Base-by-base conservation (phyloP, 2,329 filamentous ascomycete genomes). In the Trichoderma atrobrunneum region DNA sequence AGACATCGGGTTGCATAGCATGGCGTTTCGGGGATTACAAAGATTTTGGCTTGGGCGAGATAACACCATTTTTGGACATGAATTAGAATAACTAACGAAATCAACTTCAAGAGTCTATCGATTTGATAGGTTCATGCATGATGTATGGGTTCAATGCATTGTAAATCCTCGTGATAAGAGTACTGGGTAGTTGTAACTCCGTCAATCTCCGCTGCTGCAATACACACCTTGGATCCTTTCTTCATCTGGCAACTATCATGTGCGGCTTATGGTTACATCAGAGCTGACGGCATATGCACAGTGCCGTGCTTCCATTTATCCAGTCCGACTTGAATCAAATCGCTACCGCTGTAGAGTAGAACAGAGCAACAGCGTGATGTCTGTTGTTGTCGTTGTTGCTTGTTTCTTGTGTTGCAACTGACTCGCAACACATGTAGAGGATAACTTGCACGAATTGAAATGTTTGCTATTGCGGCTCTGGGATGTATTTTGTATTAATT, bases 11-110 rank as follows among this genome's bases (percentile, higher is more conserved):
- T 43, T 36, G 57, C 65, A 72, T 70, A 72, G 64, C 57, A 59
- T 30, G 71, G 71, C 71, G 71, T 72, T 72, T 66, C n/a, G 18
- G 30, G 48, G 48, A 56, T 26, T 56, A 32, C 36, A 26, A 48
- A 36, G 30, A 36, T 66, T 66, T 56, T 57, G 21, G 30, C 21
- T 39, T 11, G 28, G 14, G 43, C n/a, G 43, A 48, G 28, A 64
- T 21, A 54, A 12, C 62, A 34, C 16, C n/a, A 14, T 54, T 34
- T 62, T 32, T 32, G 56, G 30, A 21, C 26, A 63, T 39, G 16
- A 64, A 24, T 2, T 64, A 64, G 60, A 70, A 56, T 26, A 43
- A 36, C 3, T 56, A 11, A 48, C 7, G 34, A 59, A 34, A 7
- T 26, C 24, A 32, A 51, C n/a, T 51, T 2, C 43, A 24, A 51